A percentile compares a stretch with the other conserved stretches of the same genome.
Conservation (phyloP, 1,284 basidiomycete species). For the Microbotryum intermedium region DNA sequence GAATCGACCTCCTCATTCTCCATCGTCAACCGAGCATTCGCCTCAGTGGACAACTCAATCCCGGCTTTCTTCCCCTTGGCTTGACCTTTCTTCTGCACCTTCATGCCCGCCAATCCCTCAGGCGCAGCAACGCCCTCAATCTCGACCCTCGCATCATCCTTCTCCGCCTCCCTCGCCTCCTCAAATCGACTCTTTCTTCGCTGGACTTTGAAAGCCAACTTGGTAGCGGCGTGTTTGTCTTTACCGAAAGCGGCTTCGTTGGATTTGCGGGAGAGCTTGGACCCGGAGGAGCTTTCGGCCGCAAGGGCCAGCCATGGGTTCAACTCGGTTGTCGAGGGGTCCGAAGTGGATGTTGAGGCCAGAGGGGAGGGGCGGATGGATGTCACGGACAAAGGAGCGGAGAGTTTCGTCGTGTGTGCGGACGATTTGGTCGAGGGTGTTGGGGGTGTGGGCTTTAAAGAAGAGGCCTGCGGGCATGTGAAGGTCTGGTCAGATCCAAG, state of each 20-base stretch:
- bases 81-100: neutral
- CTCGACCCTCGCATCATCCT: slow-evolving; percentile 67
- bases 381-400: slow-evolving; percentile 13
- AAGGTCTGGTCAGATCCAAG: neutral
- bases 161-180: slow-evolving; percentile 49
- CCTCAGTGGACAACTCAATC: slow-evolving; percentile 32
- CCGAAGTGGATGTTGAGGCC: slow-evolving; percentile 9
- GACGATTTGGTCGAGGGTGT: slow-evolving; percentile 18
- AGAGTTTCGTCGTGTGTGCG: slow-evolving; percentile 27
- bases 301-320: slow-evolving; percentile 63
- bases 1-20: slow-evolving; percentile 4
- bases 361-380: slow-evolving; percentile 18
- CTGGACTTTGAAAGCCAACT: slow-evolving; percentile 27
- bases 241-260: slow-evolving; percentile 62
- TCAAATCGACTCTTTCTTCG: slow-evolving; percentile 20
- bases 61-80: slow-evolving; percentile 12
- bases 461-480: slow-evolving; percentile 22
- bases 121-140: slow-evolving; percentile 44
- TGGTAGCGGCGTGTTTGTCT: slow-evolving; percentile 43
- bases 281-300: slow-evolving; percentile 34
- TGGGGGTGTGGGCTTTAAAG: slow-evolving; percentile 24
- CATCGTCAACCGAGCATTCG: slow-evolving; percentile 31
- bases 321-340: slow-evolving; percentile 25
- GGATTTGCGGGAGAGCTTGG: slow-evolving; percentile 49
- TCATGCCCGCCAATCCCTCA: slow-evolving; percentile 41